Evolutionary conservation across 495 filamentous ascomycete species (phyloP).

Genomic region (Aspergillus asperescens): DNA sequence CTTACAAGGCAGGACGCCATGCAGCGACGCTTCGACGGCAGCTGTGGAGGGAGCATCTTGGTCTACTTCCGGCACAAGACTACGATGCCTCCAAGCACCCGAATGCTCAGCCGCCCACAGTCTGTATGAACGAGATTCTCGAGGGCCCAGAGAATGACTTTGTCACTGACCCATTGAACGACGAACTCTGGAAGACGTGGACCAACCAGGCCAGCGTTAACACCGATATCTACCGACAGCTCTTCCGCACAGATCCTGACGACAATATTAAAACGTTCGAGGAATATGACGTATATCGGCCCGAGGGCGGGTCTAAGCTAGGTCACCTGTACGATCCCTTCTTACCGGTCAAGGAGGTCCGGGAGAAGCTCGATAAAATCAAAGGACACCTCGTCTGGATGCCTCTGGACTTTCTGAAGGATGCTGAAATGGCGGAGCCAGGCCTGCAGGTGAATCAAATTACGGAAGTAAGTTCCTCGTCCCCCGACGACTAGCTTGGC

Average conservation of each 20-base stretch:
- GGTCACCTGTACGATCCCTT: conserved; percentile 81
- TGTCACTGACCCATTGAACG: conserved; percentile 74
- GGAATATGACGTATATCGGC: conserved; percentile 76
- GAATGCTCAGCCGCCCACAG: conserved; percentile 76
- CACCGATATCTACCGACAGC: conserved; percentile 73
- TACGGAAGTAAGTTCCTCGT: conserved; percentile 51
- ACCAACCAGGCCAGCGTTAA: conserved; percentile 69
- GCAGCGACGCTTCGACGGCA: conserved; percentile 77
- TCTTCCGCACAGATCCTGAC: conserved; percentile 94
- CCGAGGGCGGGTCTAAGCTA: conserved; percentile 60
- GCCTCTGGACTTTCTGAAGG: conserved; percentile 77
- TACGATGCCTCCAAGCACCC: conserved; percentile 65
- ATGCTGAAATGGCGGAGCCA: conserved; percentile 86
- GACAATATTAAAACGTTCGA: conserved; percentile 82
- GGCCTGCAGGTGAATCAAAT: conserved; percentile 69
- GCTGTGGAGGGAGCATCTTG: conserved; percentile 91
- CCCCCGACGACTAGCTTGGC: background rate
- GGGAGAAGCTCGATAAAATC: conserved; percentile 68
- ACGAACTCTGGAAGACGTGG: conserved; percentile 83
- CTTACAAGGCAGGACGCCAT: conserved; percentile 67
- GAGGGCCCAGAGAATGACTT: conserved; percentile 65
- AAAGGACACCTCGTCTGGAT: conserved; percentile 94
- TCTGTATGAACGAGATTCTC: conserved; percentile 62
- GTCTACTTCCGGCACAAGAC: conserved; percentile 68
- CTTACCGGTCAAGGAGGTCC: conserved; percentile 62